These are phyloP conservation scores for Borovskyia barvae DNA, from an alignment of 208 protist genomes.

Conservation along the genomic window DNA sequence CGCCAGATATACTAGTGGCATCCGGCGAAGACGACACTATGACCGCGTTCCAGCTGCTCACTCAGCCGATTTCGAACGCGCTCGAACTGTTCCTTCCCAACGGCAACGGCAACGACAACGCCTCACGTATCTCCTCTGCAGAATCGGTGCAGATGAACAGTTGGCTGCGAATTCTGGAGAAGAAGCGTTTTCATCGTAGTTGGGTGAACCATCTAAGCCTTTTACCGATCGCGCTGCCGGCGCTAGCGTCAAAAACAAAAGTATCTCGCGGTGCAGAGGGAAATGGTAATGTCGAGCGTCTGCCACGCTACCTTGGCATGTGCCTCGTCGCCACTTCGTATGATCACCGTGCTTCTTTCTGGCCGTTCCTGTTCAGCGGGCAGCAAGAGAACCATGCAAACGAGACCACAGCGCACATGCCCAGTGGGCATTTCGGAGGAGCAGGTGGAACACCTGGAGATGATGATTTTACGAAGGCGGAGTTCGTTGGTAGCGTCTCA, in stretches of 20 bases:
- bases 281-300: conserved; percentile 1
- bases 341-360: conserved; percentile 75
- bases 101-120: conserved; percentile 12
- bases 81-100: neutral
- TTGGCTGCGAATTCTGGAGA: conserved; percentile 46
- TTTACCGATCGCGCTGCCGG: conserved; percentile 47
- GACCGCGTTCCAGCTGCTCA: conserved; percentile 59
- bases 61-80: conserved; percentile 9
- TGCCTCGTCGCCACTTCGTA: conserved; percentile 69
- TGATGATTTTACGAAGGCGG: neutral
- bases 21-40: conserved; percentile 81
- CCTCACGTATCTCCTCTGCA: conserved; percentile 18
- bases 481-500: neutral
- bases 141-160: conserved; percentile 17
- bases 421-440: neutral
- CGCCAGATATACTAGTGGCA: conserved; percentile 65
- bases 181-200: conserved; percentile 65
- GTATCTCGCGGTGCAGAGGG: neutral
- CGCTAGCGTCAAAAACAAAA: neutral
- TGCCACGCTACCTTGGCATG: conserved; percentile 45
- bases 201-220: conserved; percentile 59
- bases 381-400: neutral
- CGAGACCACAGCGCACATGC: neutral
- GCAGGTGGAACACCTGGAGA: too few relatives aligned
- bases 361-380: conserved; percentile 46